A percentile compares a stretch with the other conserved stretches of the same genome.
Conservation (phyloP, 2,329 filamentous ascomycete species). For the Diplodia corticola region DNA sequence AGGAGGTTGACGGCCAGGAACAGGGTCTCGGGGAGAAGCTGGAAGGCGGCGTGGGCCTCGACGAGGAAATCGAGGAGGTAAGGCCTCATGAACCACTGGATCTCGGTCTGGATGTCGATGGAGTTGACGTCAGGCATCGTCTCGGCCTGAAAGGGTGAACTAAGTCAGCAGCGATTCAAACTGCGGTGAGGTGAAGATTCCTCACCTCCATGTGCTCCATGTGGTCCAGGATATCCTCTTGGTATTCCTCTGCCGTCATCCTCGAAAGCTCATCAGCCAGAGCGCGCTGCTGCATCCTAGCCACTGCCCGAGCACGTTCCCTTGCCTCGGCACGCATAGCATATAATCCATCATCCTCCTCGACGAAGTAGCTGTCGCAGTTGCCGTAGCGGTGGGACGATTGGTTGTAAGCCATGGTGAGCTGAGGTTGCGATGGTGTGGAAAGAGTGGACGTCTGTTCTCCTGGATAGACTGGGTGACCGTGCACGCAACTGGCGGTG, state of each 20-base stretch:
- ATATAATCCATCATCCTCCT: conserved; percentile 57
- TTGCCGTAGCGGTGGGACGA: conserved; percentile 58
- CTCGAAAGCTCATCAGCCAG: conserved; percentile 87
- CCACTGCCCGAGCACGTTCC: conserved; percentile 75
- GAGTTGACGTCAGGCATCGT: conserved; percentile 94
- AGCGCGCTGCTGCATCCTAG: conserved; percentile 80
- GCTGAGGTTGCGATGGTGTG: conserved; percentile 36
- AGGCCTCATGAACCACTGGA: conserved; percentile 99
- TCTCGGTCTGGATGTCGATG: conserved; percentile 98
- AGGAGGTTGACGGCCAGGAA: conserved; percentile 96
- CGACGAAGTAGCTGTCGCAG: conserved; percentile 69
- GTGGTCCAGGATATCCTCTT: conserved; percentile 90
- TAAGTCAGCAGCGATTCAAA: conserved; percentile 32
- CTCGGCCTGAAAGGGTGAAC: conserved; percentile 58
- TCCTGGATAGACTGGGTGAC: conserved; percentile 35
- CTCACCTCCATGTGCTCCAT: conserved; percentile 91
- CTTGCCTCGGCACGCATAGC: conserved; percentile 64
- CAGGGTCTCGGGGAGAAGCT: conserved; percentile 88
- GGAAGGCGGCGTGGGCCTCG: conserved; percentile 94
- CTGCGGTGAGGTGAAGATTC: conserved; percentile 25
- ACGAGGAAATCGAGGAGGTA: conserved; percentile 98
- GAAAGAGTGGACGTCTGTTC: conserved; percentile 50
- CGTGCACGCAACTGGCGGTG: conserved; percentile 17
- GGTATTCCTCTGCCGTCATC: conserved; percentile 82
- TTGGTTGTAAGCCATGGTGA: conserved; percentile 58